Conservation (phyloP, 495 filamentous ascomycete species). For the Aspergillus panamensis region DNA sequence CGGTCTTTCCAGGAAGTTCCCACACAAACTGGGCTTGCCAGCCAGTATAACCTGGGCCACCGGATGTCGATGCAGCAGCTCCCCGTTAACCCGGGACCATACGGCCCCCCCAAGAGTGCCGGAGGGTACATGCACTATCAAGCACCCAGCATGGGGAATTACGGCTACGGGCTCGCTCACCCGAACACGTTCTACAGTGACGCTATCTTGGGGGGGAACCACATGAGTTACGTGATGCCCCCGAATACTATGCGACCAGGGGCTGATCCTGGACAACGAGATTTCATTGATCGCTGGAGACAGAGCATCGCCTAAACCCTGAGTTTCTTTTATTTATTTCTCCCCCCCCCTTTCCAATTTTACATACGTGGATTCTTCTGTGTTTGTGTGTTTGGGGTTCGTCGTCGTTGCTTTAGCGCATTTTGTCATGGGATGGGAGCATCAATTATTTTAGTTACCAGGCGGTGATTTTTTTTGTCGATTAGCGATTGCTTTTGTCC, state of each 20-base stretch:
- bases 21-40: slow-evolving; percentile 8
- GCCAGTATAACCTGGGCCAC: slow-evolving; percentile 21
- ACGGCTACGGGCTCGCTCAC: slow-evolving; percentile 28
- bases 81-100: slow-evolving; percentile 21
- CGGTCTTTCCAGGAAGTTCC: slow-evolving; percentile 30
- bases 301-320: slow-evolving; percentile 57
- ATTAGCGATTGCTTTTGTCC: slow-evolving; percentile 14
- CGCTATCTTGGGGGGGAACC: slow-evolving; percentile 34
- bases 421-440: slow-evolving; percentile 12
- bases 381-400: slow-evolving; percentile 4
- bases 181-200: slow-evolving; percentile 32
- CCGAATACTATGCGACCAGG: slow-evolving; percentile 31
- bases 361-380: neutral
- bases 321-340: slow-evolving; percentile 5
- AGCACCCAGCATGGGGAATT: slow-evolving; percentile 16
- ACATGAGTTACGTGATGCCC: slow-evolving; percentile 37
- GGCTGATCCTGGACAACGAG: slow-evolving; percentile 59
- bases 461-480: slow-evolving; percentile 4
- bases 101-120: slow-evolving; percentile 16
- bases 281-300: slow-evolving; percentile 88
- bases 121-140: slow-evolving; percentile 22
- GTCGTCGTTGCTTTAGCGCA: slow-evolving; percentile 10
- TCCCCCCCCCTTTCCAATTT: slow-evolving; percentile 12
- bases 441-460: slow-evolving; percentile 1
- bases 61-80: slow-evolving; percentile 37